Evolutionary conservation across 495 filamentous ascomycete genomes (phyloP).

Genomic region (Aspergillus carlsbadensis): DNA sequence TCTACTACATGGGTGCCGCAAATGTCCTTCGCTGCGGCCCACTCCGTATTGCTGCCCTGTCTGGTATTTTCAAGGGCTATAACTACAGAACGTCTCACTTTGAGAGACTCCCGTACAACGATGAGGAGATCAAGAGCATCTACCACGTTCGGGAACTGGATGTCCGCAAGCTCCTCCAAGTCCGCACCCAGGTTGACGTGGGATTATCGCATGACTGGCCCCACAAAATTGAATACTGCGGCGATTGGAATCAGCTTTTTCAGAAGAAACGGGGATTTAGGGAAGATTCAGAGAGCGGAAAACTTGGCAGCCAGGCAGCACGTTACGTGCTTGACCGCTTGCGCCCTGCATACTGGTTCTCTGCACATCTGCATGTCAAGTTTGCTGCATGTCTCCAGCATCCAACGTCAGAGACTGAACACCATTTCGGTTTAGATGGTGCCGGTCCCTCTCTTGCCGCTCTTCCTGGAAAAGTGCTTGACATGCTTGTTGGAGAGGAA

Average conservation of each 20-base stretch:
- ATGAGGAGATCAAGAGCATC: constrained; percentile 68
- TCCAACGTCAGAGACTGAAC: constrained; percentile 8
- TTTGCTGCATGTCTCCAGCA: constrained; percentile 73
- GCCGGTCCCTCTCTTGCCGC: constrained; percentile 6
- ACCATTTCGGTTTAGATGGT: constrained; percentile 25
- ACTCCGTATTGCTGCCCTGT: constrained; percentile 84
- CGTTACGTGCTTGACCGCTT: constrained; percentile 75
- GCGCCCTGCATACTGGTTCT: constrained; percentile 86
- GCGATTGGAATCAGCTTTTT: constrained; percentile 63
- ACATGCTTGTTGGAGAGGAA: too few relatives aligned
- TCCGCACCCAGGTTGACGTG: constrained; percentile 80
- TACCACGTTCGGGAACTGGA: constrained; percentile 93
- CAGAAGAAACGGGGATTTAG: constrained; percentile 68
- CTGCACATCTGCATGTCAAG: constrained; percentile 87
- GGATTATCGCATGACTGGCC: constrained; percentile 98
- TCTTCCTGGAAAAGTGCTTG: constrained; percentile 4
- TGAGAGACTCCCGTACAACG: constrained; percentile 83
- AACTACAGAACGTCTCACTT: constrained; percentile 79
- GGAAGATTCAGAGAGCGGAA: constrained; percentile 68
- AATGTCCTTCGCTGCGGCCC: constrained; percentile 81
- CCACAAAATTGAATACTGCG: constrained; percentile 69
- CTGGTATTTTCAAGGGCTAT: constrained; percentile 88
- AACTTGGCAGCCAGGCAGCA: constrained; percentile 75
- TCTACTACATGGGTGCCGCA: constrained; percentile 92
- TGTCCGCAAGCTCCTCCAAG: constrained; percentile 80